Percentiles rank a stretch among this genome's conserved stretches.
phyloP scores from a whole-genome alignment of 805 yeast species.

The Cyberlindnera sargentensis region DNA sequence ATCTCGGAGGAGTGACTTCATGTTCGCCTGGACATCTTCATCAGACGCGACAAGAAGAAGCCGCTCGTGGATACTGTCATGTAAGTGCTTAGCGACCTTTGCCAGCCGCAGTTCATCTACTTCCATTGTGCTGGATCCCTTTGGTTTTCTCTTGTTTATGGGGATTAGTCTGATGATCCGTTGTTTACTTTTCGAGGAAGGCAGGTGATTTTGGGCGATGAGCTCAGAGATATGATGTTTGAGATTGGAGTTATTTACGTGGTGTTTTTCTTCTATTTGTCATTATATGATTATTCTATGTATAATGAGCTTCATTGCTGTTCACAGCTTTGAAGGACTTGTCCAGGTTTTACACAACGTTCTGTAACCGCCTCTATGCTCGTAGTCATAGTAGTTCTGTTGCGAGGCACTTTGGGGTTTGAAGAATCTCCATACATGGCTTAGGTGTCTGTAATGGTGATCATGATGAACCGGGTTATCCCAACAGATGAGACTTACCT shows the following conservation, averaged over 20 bases:
- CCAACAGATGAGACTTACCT: constrained; percentile 10
- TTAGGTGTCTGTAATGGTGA: constrained; percentile 7
- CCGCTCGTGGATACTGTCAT: constrained; percentile 1
- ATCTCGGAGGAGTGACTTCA: constrained; percentile 5
- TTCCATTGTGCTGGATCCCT: constrained; percentile 6
- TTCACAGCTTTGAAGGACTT: background rate
- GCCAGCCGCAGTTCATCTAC: constrained; percentile 15
- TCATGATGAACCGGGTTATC: constrained; percentile 19
- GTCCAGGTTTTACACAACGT: constrained; percentile 1
- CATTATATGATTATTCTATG: no score
- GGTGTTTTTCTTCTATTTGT: no score
- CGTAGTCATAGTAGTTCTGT: constrained; percentile 9
- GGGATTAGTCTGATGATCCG: no score
- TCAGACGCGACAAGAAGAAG: background rate
- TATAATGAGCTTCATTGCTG: no score
- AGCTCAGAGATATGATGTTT: no score
- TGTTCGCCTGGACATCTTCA: background rate
- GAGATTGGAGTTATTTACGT: no score
- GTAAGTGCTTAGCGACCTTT: constrained; percentile 11
- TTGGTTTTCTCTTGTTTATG: no score
- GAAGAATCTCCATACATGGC: constrained; percentile 4
- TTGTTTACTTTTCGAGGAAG: no score
- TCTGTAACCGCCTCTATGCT: constrained; percentile 5
- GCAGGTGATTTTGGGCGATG: no score
- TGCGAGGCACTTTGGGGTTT: constrained; percentile 3